Evolutionary conservation across 129 eudicot genomes (phyloP).

Genomic region (Saussurea involucrata): DNA sequence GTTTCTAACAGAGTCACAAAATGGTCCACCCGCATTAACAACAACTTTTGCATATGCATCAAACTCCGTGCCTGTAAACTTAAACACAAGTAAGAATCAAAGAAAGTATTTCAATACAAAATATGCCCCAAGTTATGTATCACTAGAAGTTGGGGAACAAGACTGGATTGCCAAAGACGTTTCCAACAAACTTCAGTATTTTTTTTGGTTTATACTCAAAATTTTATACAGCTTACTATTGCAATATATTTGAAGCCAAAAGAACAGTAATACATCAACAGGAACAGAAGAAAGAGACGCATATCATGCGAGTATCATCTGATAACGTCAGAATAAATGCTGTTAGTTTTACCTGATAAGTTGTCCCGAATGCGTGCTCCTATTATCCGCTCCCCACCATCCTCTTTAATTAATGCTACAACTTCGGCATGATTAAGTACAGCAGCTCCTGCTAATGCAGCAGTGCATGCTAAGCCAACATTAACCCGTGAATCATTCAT

Average conservation of each 20-base stretch:
- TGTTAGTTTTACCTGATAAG: constrained; percentile 56
- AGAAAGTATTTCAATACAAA: not conserved
- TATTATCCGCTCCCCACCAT: constrained; percentile 54
- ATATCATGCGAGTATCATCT: not conserved
- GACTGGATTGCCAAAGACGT: not conserved
- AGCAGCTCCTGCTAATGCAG: constrained; percentile 96
- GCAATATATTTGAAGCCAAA: constrained; percentile 4
- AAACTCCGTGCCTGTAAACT: constrained; percentile 69
- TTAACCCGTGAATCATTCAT: constrained; percentile 95
- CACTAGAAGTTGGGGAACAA: not conserved
- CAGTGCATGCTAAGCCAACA: constrained; percentile 88
- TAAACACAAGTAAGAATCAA: constrained; percentile 26
- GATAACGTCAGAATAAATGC: constrained; percentile 5
- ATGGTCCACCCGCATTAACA: constrained; percentile 93
- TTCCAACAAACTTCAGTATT: not conserved
- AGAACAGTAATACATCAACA: not conserved
- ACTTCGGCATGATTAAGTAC: constrained; percentile 97
- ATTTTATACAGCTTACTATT: not conserved
- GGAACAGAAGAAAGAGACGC: not conserved
- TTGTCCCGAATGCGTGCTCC: constrained; percentile 81
- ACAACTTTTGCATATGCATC: constrained; percentile 90
- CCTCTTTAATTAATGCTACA: constrained; percentile 65
- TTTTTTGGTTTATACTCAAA: not conserved
- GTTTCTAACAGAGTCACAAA: constrained; percentile 76
- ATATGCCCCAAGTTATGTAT: constrained; percentile 1